phyloP scores from a whole-genome alignment of 176 grass and related monocot species.

The Raddia guianensis region DNA sequence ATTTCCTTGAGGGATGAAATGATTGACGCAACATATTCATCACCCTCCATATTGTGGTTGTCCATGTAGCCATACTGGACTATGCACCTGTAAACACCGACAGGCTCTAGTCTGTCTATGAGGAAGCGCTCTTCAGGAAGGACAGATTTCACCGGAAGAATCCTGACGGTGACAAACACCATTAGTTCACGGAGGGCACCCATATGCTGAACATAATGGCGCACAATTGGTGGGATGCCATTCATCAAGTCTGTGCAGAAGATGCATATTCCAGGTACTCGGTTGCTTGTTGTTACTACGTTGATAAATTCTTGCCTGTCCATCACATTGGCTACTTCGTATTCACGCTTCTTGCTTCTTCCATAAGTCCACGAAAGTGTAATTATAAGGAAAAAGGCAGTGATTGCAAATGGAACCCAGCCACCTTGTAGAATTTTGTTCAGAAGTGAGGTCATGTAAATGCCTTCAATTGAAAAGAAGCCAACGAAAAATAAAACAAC shows the following conservation, averaged over 20 bases:
- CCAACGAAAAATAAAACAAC: slow-evolving; percentile 46
- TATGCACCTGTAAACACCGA: slow-evolving; percentile 74
- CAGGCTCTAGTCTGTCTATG: slow-evolving; percentile 64
- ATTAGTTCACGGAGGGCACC: slow-evolving; percentile 59
- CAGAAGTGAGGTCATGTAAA: slow-evolving; percentile 72
- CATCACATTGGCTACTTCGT: slow-evolving; percentile 59
- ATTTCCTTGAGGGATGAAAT: slow-evolving; percentile 64
- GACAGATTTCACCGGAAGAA: slow-evolving; percentile 59
- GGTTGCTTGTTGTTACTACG: slow-evolving; percentile 35
- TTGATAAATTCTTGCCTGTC: slow-evolving; percentile 51
- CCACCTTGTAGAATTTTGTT: slow-evolving; percentile 73
- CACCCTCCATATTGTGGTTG: slow-evolving; percentile 59
- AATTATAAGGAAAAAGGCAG: slow-evolving; percentile 66
- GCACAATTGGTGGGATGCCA: slow-evolving; percentile 76
- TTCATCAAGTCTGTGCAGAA: slow-evolving; percentile 85
- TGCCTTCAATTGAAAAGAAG: slow-evolving; percentile 55
- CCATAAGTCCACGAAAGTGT: slow-evolving; percentile 88
- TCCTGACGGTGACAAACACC: slow-evolving; percentile 75
- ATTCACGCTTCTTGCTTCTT: slow-evolving; percentile 68
- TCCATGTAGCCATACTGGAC: slow-evolving; percentile 90
- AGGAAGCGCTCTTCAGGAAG: slow-evolving; percentile 70
- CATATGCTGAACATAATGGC: slow-evolving; percentile 61
- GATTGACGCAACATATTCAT: slow-evolving; percentile 62
- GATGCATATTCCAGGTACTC: slow-evolving; percentile 65
- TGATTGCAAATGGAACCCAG: slow-evolving; percentile 85